These are phyloP conservation scores for Phlebiopsis gigantea DNA, from an alignment of 768 basidiomycete species.

Conservation along the genomic window DNA sequence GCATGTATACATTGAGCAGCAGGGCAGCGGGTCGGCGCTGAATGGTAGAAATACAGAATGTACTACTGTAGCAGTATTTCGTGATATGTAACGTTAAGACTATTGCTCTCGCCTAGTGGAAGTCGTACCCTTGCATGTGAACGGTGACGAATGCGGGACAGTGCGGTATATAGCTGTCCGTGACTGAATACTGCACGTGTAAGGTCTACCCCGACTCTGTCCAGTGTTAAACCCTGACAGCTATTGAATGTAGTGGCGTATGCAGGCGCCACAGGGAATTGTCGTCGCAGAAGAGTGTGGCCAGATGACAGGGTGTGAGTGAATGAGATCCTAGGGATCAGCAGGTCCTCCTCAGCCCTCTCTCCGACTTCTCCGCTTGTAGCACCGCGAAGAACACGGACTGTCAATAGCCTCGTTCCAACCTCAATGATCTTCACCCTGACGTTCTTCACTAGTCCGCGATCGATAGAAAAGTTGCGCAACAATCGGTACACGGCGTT, in stretches of 20 bases:
- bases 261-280: constrained; percentile 34
- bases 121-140: constrained; percentile 21
- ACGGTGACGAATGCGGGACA: constrained; percentile 25
- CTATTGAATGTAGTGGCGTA: constrained; percentile 40
- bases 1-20: too few relatives aligned
- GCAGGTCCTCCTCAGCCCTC: constrained; percentile 20
- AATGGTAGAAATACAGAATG: neutral
- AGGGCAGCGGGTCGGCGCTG: too few relatives aligned
- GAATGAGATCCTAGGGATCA: constrained; percentile 26
- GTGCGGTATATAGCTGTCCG: constrained; percentile 27
- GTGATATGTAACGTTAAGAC: constrained; percentile 18
- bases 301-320: constrained; percentile 18
- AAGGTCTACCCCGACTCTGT: constrained; percentile 34
- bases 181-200: constrained; percentile 34
- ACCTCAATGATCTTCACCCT: constrained; percentile 29
- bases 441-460: constrained; percentile 36
- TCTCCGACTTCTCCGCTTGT: constrained; percentile 8
- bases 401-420: constrained; percentile 19
- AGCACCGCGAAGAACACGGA: constrained; percentile 19
- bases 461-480: constrained; percentile 32
- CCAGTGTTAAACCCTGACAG: constrained; percentile 36
- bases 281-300: constrained; percentile 28
- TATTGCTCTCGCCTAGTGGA: constrained; percentile 15
- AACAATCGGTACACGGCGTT: constrained; percentile 30
- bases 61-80: neutral